These are phyloP conservation scores for Yamadazyma atlantica DNA, from an alignment of 1,139 yeast genomes.

Conservation along the genomic window DNA sequence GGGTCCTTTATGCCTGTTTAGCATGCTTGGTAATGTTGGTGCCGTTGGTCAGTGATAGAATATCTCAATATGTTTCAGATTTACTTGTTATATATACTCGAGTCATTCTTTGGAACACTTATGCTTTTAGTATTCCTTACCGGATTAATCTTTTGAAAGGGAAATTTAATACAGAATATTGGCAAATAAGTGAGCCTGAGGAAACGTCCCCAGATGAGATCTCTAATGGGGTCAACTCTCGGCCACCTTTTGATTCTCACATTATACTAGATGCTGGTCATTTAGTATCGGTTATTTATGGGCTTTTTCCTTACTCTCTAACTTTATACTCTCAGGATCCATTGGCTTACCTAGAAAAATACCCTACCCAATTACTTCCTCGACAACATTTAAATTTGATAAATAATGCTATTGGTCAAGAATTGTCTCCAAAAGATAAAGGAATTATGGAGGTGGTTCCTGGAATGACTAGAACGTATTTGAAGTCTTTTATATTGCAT, in stretches of 20 bases:
- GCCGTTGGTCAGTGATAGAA: slow-evolving; percentile 47
- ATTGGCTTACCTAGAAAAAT: slow-evolving; percentile 14
- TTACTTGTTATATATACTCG: slow-evolving; percentile 49
- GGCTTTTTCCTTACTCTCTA: slow-evolving; percentile 58
- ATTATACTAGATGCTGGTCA: slow-evolving; percentile 22
- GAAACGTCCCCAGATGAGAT: not conserved
- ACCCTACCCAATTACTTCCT: slow-evolving; percentile 15
- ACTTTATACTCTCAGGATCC: slow-evolving; percentile 47
- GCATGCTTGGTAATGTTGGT: slow-evolving; percentile 51
- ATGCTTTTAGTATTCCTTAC: slow-evolving; percentile 11
- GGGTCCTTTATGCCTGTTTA: slow-evolving; percentile 41
- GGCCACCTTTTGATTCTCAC: slow-evolving; percentile 10
- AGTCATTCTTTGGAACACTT: slow-evolving; percentile 31
- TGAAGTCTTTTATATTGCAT: slow-evolving; percentile 41
- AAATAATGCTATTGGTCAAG: slow-evolving; percentile 4
- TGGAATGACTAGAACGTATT: slow-evolving; percentile 11
- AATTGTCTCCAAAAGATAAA: slow-evolving; percentile 10
- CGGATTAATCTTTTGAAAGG: slow-evolving; percentile 12
- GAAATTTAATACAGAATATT: slow-evolving; percentile 10
- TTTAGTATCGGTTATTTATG: slow-evolving; percentile 51
- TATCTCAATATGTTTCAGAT: slow-evolving; percentile 39
- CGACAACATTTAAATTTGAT: slow-evolving; percentile 7
- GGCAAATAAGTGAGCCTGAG: slow-evolving; percentile 18
- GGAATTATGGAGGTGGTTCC: slow-evolving; percentile 4
- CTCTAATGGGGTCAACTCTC: too few relatives aligned